Conservation (phyloP, 139 green algal genomes). For the Auxenochlorella pyrenoidosa region DNA sequence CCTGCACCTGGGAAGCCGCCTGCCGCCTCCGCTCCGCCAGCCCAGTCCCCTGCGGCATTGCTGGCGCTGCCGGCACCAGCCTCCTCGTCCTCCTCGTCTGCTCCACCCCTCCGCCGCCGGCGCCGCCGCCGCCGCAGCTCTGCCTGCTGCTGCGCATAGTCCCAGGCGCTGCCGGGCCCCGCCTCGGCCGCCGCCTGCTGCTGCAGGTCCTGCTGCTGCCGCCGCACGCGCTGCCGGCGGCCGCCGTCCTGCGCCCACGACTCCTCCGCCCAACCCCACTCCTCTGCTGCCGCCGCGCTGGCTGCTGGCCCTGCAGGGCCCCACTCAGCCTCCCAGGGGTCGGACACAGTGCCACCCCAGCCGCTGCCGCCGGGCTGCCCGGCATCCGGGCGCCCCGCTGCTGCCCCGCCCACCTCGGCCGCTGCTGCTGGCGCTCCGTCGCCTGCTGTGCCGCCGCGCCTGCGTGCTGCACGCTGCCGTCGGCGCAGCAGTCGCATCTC, state of each 20-base stretch:
- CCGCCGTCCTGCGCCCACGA: conserved; percentile 17
- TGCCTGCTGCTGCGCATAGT: conserved; percentile 10
- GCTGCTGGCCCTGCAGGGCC: neutral
- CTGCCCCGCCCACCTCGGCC: neutral
- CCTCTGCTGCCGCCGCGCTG: neutral
- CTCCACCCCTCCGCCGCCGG: neutral
- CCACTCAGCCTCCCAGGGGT: conserved; percentile 12
- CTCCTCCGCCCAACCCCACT: conserved; percentile 33
- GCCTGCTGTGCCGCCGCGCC: neutral
- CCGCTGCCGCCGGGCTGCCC: no score
- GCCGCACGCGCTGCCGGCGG: neutral
- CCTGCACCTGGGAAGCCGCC: neutral
- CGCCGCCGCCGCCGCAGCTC: conserved; percentile 1
- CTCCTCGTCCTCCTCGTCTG: neutral
- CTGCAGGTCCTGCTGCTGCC: neutral
- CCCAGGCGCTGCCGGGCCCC: conserved; percentile 19
- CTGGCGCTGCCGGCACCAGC: neutral
- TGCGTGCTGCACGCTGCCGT: neutral
- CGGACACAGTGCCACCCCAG: neutral
- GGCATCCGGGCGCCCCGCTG: neutral
- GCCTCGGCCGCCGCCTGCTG: neutral
- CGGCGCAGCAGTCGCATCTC: conserved; percentile 12
- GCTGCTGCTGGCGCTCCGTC: neutral
- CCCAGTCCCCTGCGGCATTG: neutral
- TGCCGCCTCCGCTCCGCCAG: neutral